These are phyloP conservation scores for Dactylonectria macrodidyma DNA, from an alignment of 2,329 filamentous ascomycete genomes.

Conservation along the genomic window DNA sequence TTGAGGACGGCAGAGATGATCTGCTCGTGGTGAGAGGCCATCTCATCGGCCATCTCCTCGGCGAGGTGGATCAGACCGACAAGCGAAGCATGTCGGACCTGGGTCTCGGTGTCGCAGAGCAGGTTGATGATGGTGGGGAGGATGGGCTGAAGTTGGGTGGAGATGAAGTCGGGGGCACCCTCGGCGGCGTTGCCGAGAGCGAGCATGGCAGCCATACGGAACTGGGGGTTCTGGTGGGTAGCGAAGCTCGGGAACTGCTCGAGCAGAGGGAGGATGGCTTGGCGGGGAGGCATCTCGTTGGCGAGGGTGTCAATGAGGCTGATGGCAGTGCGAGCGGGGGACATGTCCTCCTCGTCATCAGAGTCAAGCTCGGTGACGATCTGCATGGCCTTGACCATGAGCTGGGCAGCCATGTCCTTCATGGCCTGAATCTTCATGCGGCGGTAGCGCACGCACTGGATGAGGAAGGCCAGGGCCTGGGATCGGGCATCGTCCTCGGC, in stretches of 20 bases:
- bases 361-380: conserved; percentile 92
- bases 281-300: conserved; percentile 89
- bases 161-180: conserved; percentile 97
- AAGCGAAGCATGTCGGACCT: conserved; percentile 89
- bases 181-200: conserved; percentile 95
- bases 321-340: conserved; percentile 87
- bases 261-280: conserved; percentile 93
- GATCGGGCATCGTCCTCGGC: conserved; percentile 88
- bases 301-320: conserved; percentile 91
- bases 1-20: conserved; percentile 88
- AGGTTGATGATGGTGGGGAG: conserved; percentile 88
- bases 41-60: conserved; percentile 93
- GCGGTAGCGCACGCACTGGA: conserved; percentile 91
- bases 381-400: conserved; percentile 89
- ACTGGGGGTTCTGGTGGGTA: conserved; percentile 79
- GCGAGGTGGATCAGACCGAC: conserved; percentile 91
- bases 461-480: conserved; percentile 93
- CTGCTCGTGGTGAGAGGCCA: conserved; percentile 86
- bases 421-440: conserved; percentile 96
- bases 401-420: conserved; percentile 84
- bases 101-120: conserved; percentile 85
- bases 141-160: conserved; percentile 89
- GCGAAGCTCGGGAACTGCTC: conserved; percentile 89
- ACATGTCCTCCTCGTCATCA: conserved; percentile 81
- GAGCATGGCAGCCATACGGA: conserved; percentile 91